Conservation (phyloP, 495 filamentous ascomycete genomes). For the Penicillium roqueforti region DNA sequence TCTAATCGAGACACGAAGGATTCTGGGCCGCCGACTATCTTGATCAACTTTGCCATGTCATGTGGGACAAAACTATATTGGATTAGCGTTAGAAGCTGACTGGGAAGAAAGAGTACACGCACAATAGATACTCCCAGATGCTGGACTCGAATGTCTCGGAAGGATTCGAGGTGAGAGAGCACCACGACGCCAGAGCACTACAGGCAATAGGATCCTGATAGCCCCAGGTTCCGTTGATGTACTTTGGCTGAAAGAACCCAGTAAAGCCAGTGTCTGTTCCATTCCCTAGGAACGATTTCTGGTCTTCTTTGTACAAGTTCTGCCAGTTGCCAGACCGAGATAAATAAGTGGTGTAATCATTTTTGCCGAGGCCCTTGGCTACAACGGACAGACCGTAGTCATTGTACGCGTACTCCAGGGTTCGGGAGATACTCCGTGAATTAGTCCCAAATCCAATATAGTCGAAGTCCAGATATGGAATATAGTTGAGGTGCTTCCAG, state of each 20-base stretch:
- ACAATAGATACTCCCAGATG: slow-evolving; percentile 64
- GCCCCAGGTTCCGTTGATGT: slow-evolving; percentile 61
- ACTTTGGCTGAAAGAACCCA: slow-evolving; percentile 66
- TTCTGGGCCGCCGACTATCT: slow-evolving; percentile 53
- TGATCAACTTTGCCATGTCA: slow-evolving; percentile 60
- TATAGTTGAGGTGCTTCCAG: slow-evolving; percentile 66
- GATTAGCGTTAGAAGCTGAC: neutral
- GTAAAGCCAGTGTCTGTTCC: slow-evolving; percentile 58
- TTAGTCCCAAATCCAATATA: slow-evolving; percentile 64
- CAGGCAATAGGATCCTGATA: slow-evolving; percentile 69
- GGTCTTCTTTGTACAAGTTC: slow-evolving; percentile 62
- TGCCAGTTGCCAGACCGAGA: slow-evolving; percentile 61
- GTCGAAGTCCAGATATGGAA: slow-evolving; percentile 67
- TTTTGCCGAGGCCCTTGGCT: slow-evolving; percentile 50
- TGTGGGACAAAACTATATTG: slow-evolving; percentile 58
- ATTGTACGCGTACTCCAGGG: slow-evolving; percentile 73
- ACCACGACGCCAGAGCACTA: slow-evolving; percentile 50
- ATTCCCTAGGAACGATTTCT: slow-evolving; percentile 50
- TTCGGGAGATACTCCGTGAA: slow-evolving; percentile 66
- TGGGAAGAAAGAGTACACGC: slow-evolving; percentile 3
- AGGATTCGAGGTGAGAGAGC: slow-evolving; percentile 60
- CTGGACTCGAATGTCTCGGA: slow-evolving; percentile 68
- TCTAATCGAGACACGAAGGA: slow-evolving; percentile 58
- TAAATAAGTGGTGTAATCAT: slow-evolving; percentile 56
- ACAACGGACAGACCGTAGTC: slow-evolving; percentile 67